These are phyloP conservation scores for Azolla pinnata DNA, from an alignment of 75 land plant genomes.

Conservation along the genomic window DNA sequence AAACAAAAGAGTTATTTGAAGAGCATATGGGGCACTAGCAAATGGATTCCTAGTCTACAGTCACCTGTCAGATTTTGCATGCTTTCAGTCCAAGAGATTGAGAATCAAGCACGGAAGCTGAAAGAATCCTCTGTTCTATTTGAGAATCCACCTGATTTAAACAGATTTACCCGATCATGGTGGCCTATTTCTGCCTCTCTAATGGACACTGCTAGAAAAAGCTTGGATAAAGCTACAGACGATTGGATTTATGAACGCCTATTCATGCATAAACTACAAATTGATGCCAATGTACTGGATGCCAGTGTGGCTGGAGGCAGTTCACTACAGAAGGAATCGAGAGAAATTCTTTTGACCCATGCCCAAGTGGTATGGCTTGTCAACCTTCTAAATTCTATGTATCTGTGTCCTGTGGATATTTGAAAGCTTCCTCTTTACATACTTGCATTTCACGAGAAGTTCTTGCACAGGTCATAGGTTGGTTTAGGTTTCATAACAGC, in stretches of 20 bases:
- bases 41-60: background rate
- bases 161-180: background rate
- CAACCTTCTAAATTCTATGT: too few species aligned
- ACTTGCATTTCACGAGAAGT: too few species aligned
- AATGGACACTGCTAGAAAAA: background rate
- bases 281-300: background rate
- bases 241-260: constrained; percentile 1
- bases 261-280: constrained; percentile 2
- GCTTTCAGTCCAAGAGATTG: background rate
- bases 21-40: background rate
- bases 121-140: background rate
- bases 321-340: background rate
- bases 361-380: constrained; percentile 3
- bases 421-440: too few species aligned
- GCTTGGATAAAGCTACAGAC: background rate
- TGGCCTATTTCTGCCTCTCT: background rate
- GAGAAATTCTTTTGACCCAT: background rate
- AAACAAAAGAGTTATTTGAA: background rate
- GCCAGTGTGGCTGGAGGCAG: background rate
- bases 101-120: background rate
- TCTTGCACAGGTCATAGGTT: too few species aligned
- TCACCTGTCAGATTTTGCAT: background rate
- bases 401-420: too few species aligned
- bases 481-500: too few species aligned
- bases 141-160: background rate